Evolutionary conservation across 2,329 filamentous ascomycete genomes (phyloP).

Genomic region (Xylaria sp.): DNA sequence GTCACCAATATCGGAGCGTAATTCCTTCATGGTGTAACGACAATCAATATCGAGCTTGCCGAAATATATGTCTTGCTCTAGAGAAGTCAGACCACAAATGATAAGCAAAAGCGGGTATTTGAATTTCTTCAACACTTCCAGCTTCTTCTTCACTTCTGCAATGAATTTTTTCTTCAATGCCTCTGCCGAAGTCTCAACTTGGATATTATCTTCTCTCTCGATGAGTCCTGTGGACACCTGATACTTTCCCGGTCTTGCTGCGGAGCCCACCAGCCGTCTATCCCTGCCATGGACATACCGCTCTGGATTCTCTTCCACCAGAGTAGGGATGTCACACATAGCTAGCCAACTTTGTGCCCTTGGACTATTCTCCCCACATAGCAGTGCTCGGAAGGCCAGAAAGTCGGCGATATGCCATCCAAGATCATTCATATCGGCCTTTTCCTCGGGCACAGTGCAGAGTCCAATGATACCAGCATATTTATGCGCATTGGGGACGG

Average conservation of each 20-base stretch:
- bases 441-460: constrained; percentile 43
- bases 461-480: constrained; percentile 41
- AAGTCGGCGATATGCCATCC: constrained; percentile 48
- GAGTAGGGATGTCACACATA: constrained; percentile 39
- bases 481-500: constrained; percentile 38
- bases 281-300: constrained; percentile 42
- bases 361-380: constrained; percentile 36
- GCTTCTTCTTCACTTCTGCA: constrained; percentile 33
- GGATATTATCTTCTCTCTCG: constrained; percentile 38
- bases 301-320: constrained; percentile 38
- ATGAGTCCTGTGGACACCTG: background rate
- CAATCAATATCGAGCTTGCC: constrained; percentile 23
- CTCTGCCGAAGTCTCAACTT: constrained; percentile 37
- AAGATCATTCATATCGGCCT: constrained; percentile 41
- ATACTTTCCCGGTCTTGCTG: constrained; percentile 9
- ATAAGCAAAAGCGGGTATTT: constrained; percentile 42
- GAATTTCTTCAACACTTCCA: constrained; percentile 22
- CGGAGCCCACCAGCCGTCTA: constrained; percentile 38
- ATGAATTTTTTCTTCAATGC: constrained; percentile 40
- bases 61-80: constrained; percentile 48
- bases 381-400: constrained; percentile 45
- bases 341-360: constrained; percentile 45
- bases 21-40: constrained; percentile 35
- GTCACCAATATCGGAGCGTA: constrained; percentile 37
- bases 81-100: constrained; percentile 44